phyloP scores from a whole-genome alignment of 495 filamentous ascomycete genomes.

The Pyronema omphalodes region DNA sequence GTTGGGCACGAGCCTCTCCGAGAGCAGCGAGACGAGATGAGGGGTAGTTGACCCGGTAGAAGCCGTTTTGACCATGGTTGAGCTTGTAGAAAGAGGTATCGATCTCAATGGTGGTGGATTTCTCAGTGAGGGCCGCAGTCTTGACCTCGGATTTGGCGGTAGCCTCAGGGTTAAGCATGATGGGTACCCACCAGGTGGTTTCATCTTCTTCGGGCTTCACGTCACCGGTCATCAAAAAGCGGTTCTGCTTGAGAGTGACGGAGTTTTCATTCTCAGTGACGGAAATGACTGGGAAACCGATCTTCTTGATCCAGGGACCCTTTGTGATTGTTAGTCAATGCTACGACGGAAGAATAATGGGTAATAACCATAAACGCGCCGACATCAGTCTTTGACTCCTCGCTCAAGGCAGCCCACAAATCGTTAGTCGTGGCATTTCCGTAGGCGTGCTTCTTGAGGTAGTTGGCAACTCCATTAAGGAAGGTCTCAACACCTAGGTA shows the following conservation, averaged over 20 bases:
- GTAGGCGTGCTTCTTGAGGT: constrained; percentile 74
- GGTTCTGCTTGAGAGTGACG: constrained; percentile 62
- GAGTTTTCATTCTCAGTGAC: constrained; percentile 65
- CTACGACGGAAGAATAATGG: not conserved
- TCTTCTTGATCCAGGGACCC: constrained; percentile 79
- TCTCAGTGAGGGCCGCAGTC: constrained; percentile 47
- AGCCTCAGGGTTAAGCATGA: constrained; percentile 50
- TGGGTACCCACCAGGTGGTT: constrained; percentile 91
- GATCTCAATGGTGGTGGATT: constrained; percentile 54
- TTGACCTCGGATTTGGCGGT: constrained; percentile 31
- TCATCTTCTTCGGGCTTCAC: constrained; percentile 65
- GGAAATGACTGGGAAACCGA: constrained; percentile 82
- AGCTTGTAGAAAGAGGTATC: constrained; percentile 79
- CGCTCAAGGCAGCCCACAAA: constrained; percentile 75
- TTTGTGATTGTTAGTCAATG: constrained; percentile 22
- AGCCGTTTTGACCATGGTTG: constrained; percentile 71
- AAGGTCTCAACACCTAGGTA: constrained; percentile 75
- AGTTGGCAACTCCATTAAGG: constrained; percentile 69
- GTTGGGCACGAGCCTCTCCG: constrained; percentile 47
- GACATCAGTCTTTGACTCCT: constrained; percentile 79
- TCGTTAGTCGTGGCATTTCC: constrained; percentile 89
- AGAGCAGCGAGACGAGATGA: constrained; percentile 59
- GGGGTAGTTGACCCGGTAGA: constrained; percentile 87
- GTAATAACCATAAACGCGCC: constrained; percentile 55
- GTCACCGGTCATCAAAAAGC: constrained; percentile 82